A percentile compares a stretch with the other conserved stretches of the same genome.
Evolutionary conservation across 2,329 filamentous ascomycete genomes (phyloP).

Genomic region (Paecilomyces sp.): DNA sequence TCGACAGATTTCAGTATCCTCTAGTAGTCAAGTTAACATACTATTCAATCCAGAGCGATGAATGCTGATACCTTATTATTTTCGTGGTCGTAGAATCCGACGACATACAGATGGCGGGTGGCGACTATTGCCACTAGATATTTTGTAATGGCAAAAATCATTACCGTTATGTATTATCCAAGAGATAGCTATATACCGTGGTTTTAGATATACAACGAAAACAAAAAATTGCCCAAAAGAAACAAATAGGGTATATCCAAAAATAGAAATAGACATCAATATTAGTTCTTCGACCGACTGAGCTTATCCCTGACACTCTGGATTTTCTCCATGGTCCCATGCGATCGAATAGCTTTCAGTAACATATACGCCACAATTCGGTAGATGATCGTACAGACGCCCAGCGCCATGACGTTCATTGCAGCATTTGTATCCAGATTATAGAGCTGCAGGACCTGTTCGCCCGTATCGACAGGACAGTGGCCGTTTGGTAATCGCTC

Average conservation of each 20-base stretch:
- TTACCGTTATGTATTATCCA: too few species aligned
- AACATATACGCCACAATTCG: constrained; percentile 45
- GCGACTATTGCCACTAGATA: too few species aligned
- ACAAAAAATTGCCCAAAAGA: too few species aligned
- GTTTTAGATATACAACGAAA: too few species aligned
- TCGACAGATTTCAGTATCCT: too few species aligned
- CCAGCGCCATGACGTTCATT: constrained; percentile 57
- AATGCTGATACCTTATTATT: too few species aligned
- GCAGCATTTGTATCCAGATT: constrained; percentile 55
- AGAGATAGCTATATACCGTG: too few species aligned
- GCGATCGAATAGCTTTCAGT: constrained; percentile 21
- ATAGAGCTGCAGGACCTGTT: constrained; percentile 62
- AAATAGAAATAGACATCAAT: neutral
- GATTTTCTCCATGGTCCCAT: constrained; percentile 5
- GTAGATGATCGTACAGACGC: constrained; percentile 58
- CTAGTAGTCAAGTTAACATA: too few species aligned
- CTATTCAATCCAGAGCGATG: too few species aligned
- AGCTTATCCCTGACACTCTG: neutral
- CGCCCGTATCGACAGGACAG: constrained; percentile 60
- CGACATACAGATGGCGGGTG: too few species aligned
- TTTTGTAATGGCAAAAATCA: too few species aligned
- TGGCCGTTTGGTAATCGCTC: constrained; percentile 54
- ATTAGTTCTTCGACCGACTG: neutral
- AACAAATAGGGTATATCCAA: neutral
- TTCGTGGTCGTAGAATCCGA: too few species aligned